Conservation (phyloP, 2,329 filamentous ascomycete species). For the Salinomyces thailandicus region DNA sequence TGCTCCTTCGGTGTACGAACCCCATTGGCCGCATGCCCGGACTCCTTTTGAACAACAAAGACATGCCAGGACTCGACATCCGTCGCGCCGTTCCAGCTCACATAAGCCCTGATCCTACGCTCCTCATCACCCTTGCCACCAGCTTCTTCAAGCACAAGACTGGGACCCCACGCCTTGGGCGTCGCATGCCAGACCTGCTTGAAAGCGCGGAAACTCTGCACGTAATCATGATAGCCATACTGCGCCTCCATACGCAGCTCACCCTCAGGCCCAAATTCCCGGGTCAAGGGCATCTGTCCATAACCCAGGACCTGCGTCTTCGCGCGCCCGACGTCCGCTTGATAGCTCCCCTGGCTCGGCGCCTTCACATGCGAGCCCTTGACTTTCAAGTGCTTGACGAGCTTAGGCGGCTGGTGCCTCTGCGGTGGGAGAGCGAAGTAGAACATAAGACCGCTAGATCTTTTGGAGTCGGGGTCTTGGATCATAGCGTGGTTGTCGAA, state of each 20-base stretch:
- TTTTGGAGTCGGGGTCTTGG: slow-evolving; percentile 3
- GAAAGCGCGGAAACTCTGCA: slow-evolving; percentile 15
- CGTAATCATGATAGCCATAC: slow-evolving; percentile 8
- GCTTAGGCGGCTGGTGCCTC: slow-evolving; percentile 6
- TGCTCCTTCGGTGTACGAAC: background rate
- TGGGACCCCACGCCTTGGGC: slow-evolving; percentile 5
- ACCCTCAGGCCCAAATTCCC: slow-evolving; percentile 13
- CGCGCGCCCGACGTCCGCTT: slow-evolving; percentile 9
- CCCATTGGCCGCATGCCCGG: too few species aligned
- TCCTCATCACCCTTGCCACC: background rate
- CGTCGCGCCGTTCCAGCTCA: slow-evolving; percentile 21
- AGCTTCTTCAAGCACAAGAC: background rate
- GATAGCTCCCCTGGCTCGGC: slow-evolving; percentile 14
- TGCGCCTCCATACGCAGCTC: slow-evolving; percentile 12
- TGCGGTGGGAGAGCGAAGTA: background rate
- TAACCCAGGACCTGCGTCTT: slow-evolving; percentile 13
- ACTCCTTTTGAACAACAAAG: background rate
- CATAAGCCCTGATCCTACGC: slow-evolving; percentile 7
- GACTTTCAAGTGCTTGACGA: slow-evolving; percentile 11
- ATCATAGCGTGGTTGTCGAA: slow-evolving; percentile 17
- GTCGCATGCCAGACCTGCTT: slow-evolving; percentile 16
- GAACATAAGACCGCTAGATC: background rate
- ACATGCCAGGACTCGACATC: slow-evolving; percentile 16
- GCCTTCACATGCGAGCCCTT: background rate
- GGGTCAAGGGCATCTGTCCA: slow-evolving; percentile 12